Evolutionary conservation across 2,329 filamentous ascomycete species (phyloP).

Genomic region (Tolypocladium album): DNA sequence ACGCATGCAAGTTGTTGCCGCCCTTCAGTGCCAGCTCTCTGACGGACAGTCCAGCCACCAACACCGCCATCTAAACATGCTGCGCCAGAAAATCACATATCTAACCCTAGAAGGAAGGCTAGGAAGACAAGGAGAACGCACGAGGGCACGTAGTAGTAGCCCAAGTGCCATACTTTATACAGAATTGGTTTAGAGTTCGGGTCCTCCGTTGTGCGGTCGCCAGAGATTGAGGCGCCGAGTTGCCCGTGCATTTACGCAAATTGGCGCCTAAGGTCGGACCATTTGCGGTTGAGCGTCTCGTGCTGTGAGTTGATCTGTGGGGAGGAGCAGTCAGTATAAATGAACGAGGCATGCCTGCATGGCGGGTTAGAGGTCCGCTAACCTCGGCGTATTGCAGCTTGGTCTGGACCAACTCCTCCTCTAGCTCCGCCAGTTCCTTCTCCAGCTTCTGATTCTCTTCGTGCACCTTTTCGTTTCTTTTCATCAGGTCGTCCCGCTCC

Average conservation of each 20-base stretch:
- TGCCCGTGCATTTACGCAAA: slow-evolving; percentile 27
- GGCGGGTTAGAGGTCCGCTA: slow-evolving; percentile 24
- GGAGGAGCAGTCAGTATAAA: slow-evolving; percentile 6
- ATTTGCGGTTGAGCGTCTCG: slow-evolving; percentile 65
- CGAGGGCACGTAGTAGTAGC: not conserved
- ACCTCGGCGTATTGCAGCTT: slow-evolving; percentile 97
- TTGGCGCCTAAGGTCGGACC: slow-evolving; percentile 59
- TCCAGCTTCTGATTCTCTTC: slow-evolving; percentile 84
- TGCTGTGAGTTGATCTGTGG: slow-evolving; percentile 58
- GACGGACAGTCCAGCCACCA: not conserved
- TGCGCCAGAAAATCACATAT: not conserved
- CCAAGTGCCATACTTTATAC: slow-evolving; percentile 10
- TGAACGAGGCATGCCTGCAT: not conserved
- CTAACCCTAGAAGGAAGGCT: not conserved
- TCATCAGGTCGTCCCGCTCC: slow-evolving; percentile 87
- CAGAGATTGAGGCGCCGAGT: not conserved
- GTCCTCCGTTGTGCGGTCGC: not conserved
- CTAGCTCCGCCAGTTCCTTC: slow-evolving; percentile 83
- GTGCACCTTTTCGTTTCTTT: slow-evolving; percentile 84
- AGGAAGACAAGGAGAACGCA: not conserved
- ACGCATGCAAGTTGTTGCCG: not conserved
- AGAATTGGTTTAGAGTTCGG: slow-evolving; percentile 6
- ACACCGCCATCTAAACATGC: slow-evolving; percentile 3
- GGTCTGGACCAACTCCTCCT: slow-evolving; percentile 81
- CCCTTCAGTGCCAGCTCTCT: not conserved